Evolutionary conservation across 441 rosid species (phyloP).

Genomic region (Francoa sonchifolia): DNA sequence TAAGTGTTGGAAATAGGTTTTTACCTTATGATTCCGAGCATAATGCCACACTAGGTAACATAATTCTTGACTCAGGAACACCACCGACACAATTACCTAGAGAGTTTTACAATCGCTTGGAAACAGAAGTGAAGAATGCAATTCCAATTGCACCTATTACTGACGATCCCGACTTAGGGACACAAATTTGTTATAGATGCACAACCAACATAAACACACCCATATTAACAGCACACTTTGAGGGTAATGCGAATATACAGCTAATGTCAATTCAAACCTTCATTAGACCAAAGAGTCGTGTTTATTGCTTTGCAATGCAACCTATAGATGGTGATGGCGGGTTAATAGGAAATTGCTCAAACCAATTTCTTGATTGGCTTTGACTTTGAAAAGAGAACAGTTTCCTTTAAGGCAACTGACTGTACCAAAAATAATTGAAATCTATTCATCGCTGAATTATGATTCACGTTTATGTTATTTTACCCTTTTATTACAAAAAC

Average conservation of each 20-base stretch:
- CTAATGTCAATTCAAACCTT: constrained; percentile 20
- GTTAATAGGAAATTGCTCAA: constrained; percentile 34
- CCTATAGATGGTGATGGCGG: constrained; percentile 25
- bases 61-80: constrained; percentile 10
- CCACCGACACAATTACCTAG: constrained; percentile 7
- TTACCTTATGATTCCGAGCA: constrained; percentile 1
- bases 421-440: too few relatives aligned
- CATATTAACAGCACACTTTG: constrained; percentile 22
- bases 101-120: constrained; percentile 9
- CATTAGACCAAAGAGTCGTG: constrained; percentile 24
- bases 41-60: constrained; percentile 1
- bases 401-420: constrained; percentile 23
- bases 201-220: not conserved
- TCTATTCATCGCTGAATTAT: too few relatives aligned
- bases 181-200: constrained; percentile 7
- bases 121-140: constrained; percentile 3
- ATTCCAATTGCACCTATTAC: constrained; percentile 1
- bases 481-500: too few relatives aligned
- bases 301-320: constrained; percentile 34
- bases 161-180: constrained; percentile 5
- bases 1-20: constrained; percentile 1
- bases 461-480: too few relatives aligned
- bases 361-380: constrained; percentile 22
- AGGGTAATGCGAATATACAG: constrained; percentile 20
- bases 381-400: constrained; percentile 10